Evolutionary conservation across 352 stramenopile genomes (phyloP).

Genomic region (Phytopythium mirpurense): DNA sequence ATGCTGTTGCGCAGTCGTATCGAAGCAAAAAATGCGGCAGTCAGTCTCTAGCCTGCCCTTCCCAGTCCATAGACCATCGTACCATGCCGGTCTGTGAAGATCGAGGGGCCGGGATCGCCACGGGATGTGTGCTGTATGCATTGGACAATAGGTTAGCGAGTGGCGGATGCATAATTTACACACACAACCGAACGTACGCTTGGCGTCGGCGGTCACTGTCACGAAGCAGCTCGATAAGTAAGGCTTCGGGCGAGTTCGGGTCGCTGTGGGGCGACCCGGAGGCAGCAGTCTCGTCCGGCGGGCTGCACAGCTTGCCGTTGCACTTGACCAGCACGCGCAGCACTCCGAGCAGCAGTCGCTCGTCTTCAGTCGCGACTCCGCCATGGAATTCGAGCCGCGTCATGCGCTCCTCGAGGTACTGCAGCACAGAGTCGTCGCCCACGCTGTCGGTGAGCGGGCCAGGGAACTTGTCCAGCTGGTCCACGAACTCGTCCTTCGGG

Average conservation of each 20-base stretch:
- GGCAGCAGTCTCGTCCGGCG: slow-evolving; percentile 20
- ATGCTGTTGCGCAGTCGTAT: slow-evolving; percentile 22
- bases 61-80: slow-evolving; percentile 5
- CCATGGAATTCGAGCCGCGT: slow-evolving; percentile 22
- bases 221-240: slow-evolving; percentile 58
- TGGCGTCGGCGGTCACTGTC: slow-evolving; percentile 66
- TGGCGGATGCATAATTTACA: too few species aligned
- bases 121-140: slow-evolving; percentile 32
- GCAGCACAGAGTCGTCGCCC: slow-evolving; percentile 54
- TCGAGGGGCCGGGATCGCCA: slow-evolving; percentile 41
- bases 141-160: too few species aligned
- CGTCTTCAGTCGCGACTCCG: slow-evolving; percentile 43
- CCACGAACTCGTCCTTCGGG: slow-evolving; percentile 55
- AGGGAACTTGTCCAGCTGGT: slow-evolving; percentile 72
- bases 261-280: slow-evolving; percentile 31
- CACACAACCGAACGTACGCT: slow-evolving; percentile 15
- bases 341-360: slow-evolving; percentile 63
- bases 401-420: slow-evolving; percentile 61
- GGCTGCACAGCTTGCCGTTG: slow-evolving; percentile 57
- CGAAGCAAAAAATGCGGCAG: slow-evolving; percentile 1
- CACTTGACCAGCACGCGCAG: slow-evolving; percentile 70
- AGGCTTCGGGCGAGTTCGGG: slow-evolving; percentile 52
- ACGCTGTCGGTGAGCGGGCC: slow-evolving; percentile 65
- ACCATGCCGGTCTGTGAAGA: slow-evolving; percentile 33
- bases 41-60: neutral